Base-by-base conservation (phyloP, 768 basidiomycete genomes). In the Naganishia randhawae region DNA sequence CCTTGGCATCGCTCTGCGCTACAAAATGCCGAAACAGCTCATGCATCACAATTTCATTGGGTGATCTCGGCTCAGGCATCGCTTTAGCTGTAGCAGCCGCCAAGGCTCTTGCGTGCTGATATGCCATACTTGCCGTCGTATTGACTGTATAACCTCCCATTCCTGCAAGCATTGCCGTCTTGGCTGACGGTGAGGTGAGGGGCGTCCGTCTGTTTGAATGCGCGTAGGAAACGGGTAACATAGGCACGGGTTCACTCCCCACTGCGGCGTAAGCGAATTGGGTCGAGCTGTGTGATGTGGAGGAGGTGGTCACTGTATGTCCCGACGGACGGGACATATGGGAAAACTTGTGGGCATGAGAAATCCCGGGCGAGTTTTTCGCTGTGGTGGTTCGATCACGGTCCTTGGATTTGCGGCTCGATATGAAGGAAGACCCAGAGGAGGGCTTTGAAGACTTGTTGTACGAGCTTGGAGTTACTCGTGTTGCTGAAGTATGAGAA, bases 1-100 rank as follows among this genome's bases (percentile, higher is more conserved):
- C 41, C 39, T 69, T 69, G 16, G 32, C 54, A 33, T 65, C 53
- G 6, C 63, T 53, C 10, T 48, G 50, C 25, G 63, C 52, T 3
- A 66, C 63, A 22, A 69, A 69, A 57, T 53, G 69, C 35, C 69
- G 17, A 35, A 69, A 66, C 27, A 69, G 39, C 27, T 65, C 69
- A 53, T 69, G 69, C 64, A 69, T 45, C 14, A 63, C 63, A 37
- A 69, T 65, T 27, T 69, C 69, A 27, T 54, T 55, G 7, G 69
- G 69, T n/a, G 51, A 50, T 66, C 63, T 25, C 17, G 69, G 69
- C 37, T 65, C 54, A 3, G 69, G 69, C 37, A 69, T 63, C 1
- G 52, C 48, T 42, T 42, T 51, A 11, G 39, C 65, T 14, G 65
- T 37, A 10, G 50, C 39, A 17, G 51, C 51, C 22, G 48, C 65